Conservation (phyloP, 1,139 yeast genomes). For the Kluyveromyces marxianus region DNA sequence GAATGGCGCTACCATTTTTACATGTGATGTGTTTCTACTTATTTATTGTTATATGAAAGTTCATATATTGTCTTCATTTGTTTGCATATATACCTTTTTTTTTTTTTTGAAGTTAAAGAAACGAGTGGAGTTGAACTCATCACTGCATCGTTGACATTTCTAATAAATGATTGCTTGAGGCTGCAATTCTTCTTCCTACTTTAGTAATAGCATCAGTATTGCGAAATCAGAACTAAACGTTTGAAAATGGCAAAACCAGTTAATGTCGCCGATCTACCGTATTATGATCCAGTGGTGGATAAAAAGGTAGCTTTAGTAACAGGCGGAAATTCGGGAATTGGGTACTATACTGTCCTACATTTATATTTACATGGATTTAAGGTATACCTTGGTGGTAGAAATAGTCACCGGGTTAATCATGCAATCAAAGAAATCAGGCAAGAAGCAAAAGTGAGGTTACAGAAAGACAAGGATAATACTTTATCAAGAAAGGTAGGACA, state of each 20-base stretch:
- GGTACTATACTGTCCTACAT: slow-evolving; percentile 69
- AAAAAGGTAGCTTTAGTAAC: slow-evolving; percentile 63
- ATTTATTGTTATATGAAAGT: too few relatives aligned
- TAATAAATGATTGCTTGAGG: too few relatives aligned
- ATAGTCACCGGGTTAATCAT: slow-evolving; percentile 42
- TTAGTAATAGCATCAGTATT: too few relatives aligned
- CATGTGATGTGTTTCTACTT: too few relatives aligned
- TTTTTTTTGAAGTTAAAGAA: too few relatives aligned
- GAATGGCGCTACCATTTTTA: too few relatives aligned
- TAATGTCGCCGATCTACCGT: slow-evolving; percentile 29
- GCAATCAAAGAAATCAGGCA: slow-evolving; percentile 48
- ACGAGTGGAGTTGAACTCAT: too few relatives aligned
- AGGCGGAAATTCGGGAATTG: slow-evolving; percentile 77
- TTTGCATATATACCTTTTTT: too few relatives aligned
- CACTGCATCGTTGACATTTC: too few relatives aligned
- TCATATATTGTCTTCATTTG: too few relatives aligned
- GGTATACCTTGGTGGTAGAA: slow-evolving; percentile 69
- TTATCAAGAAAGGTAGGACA: slow-evolving; percentile 39
- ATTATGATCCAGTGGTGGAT: slow-evolving; percentile 31
- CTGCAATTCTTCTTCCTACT: too few relatives aligned
- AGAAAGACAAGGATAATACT: slow-evolving; percentile 17
- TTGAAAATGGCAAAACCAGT: slow-evolving; percentile 10
- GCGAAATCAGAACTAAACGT: too few relatives aligned
- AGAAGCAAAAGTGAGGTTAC: slow-evolving; percentile 40
- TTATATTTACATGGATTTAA: slow-evolving; percentile 70